Base-by-base conservation (phyloP, 306 rosid genomes). In the Herpetospermum pedunculosum region DNA sequence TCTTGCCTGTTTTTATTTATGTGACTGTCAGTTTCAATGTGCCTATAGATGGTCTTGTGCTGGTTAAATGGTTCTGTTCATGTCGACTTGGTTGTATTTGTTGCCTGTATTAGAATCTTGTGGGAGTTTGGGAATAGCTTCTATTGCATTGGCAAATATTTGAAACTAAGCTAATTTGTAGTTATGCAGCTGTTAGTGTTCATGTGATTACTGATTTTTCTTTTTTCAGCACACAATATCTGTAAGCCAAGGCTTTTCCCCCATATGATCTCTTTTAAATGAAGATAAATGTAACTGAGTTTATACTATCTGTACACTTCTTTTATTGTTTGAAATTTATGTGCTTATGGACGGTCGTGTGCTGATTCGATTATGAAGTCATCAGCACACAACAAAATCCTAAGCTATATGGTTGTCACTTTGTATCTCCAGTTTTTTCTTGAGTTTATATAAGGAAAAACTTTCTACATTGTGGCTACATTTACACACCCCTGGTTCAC, bases 271-370 rank as follows among this genome's bases (percentile, higher is more conserved):
- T n/a, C n/a, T n/a, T n/a, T n/a, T n/a, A n/a, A n/a, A n/a, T n/a
- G n/a, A n/a, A n/a, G n/a, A n/a, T n/a, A n/a, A n/a, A n/a, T n/a
- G n/a, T n/a, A n/a, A n/a, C n/a, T n/a, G n/a, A n/a, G n/a, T n/a
- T n/a, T n/a, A n/a, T n/a, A 32, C 13, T 8, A n/a, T 34, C 5
- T 1, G 9, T 62, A 34, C 0, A 3, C 13, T 2, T 60, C 32
- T 0, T 1, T 3, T 35, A 11, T 44, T 49, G 46, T 49, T 72
- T 72, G 41, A 50, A 18, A 30, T 50, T 32, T 3, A 55, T 41
- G 78, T 77, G 89, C 84, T 77, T 83, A 59, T 77, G 76, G 86
- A 77, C 54, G 75, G 82, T 82, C 79, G 77, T 80, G 82, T 81
- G 85, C 88, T 75, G 78, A 43, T 78, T 76, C 23, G 79, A 76